phyloP scores from a whole-genome alignment of 495 filamentous ascomycete genomes.

The Penicillium paradoxum region DNA sequence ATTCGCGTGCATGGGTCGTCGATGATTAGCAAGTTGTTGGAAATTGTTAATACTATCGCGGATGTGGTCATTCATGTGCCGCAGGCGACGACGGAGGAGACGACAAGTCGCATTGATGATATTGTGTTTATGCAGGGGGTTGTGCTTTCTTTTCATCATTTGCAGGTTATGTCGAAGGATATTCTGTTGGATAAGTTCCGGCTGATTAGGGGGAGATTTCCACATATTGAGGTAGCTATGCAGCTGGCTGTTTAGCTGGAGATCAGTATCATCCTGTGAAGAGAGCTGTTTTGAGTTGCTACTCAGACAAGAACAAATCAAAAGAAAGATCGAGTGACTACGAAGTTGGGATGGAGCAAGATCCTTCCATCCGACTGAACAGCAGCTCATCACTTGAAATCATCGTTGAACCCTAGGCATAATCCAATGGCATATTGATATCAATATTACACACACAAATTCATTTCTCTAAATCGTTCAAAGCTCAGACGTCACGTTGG shows the following conservation, averaged over 20 bases:
- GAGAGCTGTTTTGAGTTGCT: neutral
- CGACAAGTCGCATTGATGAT: constrained; percentile 25
- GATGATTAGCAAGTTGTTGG: constrained; percentile 54
- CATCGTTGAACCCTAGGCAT: constrained; percentile 15
- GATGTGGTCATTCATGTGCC: constrained; percentile 43
- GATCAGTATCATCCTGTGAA: neutral
- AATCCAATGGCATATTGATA: constrained; percentile 7
- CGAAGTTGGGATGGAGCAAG: neutral
- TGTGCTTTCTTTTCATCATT: constrained; percentile 24
- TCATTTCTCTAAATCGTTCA: constrained; percentile 18
- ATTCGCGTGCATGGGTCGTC: constrained; percentile 53
- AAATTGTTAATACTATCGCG: constrained; percentile 51
- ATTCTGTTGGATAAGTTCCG: constrained; percentile 26
- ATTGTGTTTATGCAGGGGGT: constrained; percentile 28
- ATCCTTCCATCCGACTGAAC: neutral
- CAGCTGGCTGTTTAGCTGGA: constrained; percentile 3
- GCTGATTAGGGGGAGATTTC: constrained; percentile 21
- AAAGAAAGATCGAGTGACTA: neutral
- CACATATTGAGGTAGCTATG: constrained; percentile 11
- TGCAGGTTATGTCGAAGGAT: constrained; percentile 19
- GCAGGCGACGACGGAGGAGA: constrained; percentile 23
- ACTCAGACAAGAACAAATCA: neutral
- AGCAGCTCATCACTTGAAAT: neutral
- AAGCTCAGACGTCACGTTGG: constrained; percentile 84
- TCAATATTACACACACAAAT: constrained; percentile 20